Percentiles rank a stretch among this genome's conserved stretches.
Evolutionary conservation across 2,329 filamentous ascomycete genomes (phyloP).

Genomic region (Hypoxylon sp.): DNA sequence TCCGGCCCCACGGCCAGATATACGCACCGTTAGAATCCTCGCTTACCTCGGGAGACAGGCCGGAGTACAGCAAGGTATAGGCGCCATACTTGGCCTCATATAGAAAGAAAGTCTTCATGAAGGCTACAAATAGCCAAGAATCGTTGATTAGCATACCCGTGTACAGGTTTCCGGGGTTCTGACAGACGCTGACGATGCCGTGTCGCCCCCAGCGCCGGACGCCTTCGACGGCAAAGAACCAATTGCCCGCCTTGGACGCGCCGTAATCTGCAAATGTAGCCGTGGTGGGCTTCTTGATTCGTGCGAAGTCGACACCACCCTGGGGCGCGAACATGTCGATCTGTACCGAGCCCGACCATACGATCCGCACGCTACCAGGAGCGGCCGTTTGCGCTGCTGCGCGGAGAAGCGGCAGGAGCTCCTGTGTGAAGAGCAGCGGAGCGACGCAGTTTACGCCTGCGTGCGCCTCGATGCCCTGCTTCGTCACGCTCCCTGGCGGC

Average conservation of each 20-base stretch:
- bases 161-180: constrained; percentile 27
- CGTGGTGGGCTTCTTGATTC: background rate
- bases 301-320: background rate
- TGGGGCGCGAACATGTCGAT: background rate
- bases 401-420: background rate
- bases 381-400: background rate
- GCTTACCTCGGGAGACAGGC: constrained; percentile 17
- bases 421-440: background rate
- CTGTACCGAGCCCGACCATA: background rate
- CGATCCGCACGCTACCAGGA: background rate
- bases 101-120: constrained; percentile 8
- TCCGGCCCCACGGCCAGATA: constrained; percentile 29
- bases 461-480: background rate
- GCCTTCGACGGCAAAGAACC: constrained; percentile 29
- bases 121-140: constrained; percentile 18
- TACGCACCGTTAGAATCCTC: constrained; percentile 26
- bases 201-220: constrained; percentile 14
- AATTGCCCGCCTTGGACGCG: background rate
- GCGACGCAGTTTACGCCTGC: background rate
- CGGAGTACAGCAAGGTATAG: constrained; percentile 28
- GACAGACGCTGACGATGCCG: constrained; percentile 26
- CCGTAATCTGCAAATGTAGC: background rate
- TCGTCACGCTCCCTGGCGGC: background rate
- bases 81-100: constrained; percentile 25
- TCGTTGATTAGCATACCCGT: constrained; percentile 14